These are phyloP conservation scores for Cercospora nicotianae DNA, from an alignment of 2,329 filamentous ascomycete genomes.

Conservation along the genomic window DNA sequence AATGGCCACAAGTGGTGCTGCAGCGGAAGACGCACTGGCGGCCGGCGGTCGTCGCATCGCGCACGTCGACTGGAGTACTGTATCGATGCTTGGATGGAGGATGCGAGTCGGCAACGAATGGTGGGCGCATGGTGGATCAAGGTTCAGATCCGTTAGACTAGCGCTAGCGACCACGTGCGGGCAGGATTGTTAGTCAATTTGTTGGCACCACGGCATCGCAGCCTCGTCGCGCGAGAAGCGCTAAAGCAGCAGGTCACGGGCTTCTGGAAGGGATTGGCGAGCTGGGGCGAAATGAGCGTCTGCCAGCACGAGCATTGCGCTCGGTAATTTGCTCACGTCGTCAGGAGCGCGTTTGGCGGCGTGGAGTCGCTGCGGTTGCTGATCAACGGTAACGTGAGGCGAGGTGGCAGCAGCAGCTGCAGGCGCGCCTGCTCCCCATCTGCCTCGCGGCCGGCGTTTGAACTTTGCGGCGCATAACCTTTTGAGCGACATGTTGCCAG, in stretches of 20 bases:
- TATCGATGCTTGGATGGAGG: not conserved
- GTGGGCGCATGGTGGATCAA: not conserved
- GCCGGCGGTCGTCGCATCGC: not conserved
- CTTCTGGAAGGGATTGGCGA: conserved; percentile 7
- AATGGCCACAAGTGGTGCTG: not conserved
- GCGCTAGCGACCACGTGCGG: conserved; percentile 4
- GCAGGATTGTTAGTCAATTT: not conserved
- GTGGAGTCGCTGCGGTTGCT: too few species aligned
- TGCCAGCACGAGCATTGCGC: not conserved
- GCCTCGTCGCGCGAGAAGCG: not conserved
- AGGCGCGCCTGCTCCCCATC: not conserved
- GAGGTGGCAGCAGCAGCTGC: not conserved
- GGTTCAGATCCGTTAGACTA: not conserved
- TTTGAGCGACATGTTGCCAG: not conserved
- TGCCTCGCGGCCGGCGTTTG: not conserved
- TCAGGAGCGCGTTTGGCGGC: not conserved
- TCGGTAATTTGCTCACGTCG: conserved; percentile 3
- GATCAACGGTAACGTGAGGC: too few species aligned
- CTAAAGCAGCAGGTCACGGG: not conserved
- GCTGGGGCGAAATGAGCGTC: not conserved
- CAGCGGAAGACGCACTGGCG: not conserved
- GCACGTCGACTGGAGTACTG: not conserved
- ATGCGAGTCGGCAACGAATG: not conserved
- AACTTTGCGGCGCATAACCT: not conserved
- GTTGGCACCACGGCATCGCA: too few species aligned